Evolutionary conservation across 768 basidiomycete species (phyloP).

Genomic region (Mycena metata): DNA sequence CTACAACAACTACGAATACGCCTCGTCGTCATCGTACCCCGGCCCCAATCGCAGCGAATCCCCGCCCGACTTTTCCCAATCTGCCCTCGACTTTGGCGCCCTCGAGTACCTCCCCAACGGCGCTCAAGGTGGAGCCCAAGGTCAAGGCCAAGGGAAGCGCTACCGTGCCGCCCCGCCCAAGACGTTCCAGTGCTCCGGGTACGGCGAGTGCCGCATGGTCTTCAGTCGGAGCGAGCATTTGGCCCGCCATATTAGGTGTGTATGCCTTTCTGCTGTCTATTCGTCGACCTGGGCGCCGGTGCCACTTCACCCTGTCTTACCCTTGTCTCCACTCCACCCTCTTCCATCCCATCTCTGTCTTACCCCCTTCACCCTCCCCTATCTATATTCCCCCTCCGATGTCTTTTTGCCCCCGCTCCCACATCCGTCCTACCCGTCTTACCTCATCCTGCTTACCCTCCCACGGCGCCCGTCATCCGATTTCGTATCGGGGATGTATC

Average conservation of each 20-base stretch:
- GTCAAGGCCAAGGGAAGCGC: constrained; percentile 57
- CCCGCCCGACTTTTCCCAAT: neutral
- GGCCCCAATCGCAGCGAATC: neutral
- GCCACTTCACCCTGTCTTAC: neutral
- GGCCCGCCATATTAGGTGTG: constrained; percentile 94
- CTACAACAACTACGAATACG: neutral
- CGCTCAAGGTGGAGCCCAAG: neutral
- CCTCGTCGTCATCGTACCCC: neutral
- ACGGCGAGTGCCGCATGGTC: constrained; percentile 96
- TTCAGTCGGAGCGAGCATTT: constrained; percentile 97
- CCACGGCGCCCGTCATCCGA: too few species aligned
- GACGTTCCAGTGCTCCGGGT: constrained; percentile 95
- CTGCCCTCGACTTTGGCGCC: too few species aligned
- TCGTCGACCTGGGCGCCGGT: neutral
- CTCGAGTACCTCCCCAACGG: too few species aligned
- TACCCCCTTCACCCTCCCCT: neutral
- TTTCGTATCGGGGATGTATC: too few species aligned
- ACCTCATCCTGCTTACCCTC: too few species aligned
- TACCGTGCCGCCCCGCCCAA: constrained; percentile 90
- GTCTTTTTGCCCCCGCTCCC: too few species aligned
- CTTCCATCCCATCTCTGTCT: constrained; percentile 27
- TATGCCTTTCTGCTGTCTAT: constrained; percentile 30
- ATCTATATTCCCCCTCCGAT: neutral
- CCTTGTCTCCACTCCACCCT: too few species aligned
- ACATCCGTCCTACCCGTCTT: too few species aligned